A percentile compares a stretch with the other conserved stretches of the same genome.
These are phyloP conservation scores for Ziziphus jujuba DNA, from an alignment of 306 rosid genomes.

Conservation along the genomic window DNA sequence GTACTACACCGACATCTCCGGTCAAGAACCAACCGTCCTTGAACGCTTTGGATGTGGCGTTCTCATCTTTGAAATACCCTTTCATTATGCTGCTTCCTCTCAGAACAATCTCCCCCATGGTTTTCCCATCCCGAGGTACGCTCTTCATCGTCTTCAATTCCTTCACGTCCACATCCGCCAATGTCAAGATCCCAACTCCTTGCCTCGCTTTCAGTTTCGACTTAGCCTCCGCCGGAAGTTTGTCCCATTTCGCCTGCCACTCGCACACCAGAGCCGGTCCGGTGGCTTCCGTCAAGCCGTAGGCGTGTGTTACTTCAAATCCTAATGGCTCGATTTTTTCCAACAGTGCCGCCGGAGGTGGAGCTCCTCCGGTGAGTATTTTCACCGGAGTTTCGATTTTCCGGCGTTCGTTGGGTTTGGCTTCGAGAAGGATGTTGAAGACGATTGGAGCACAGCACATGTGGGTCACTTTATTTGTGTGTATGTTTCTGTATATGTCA, in stretches of 20 bases:
- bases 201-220: constrained; percentile 73
- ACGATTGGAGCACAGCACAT: constrained; percentile 93
- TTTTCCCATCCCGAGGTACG: constrained; percentile 62
- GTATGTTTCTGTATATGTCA: constrained; percentile 58
- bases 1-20: constrained; percentile 80
- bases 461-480: constrained; percentile 63
- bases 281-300: constrained; percentile 85
- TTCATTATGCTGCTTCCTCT: constrained; percentile 86
- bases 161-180: constrained; percentile 77
- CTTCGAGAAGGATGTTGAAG: constrained; percentile 65
- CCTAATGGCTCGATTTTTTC: constrained; percentile 59
- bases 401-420: constrained; percentile 32
- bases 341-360: constrained; percentile 66
- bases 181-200: constrained; percentile 65
- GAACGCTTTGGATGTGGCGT: constrained; percentile 52
- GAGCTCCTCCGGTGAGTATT: constrained; percentile 88
- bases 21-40: constrained; percentile 80
- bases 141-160: constrained; percentile 60
- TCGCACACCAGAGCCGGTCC: constrained; percentile 93
- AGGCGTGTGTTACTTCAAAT: constrained; percentile 87
- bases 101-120: constrained; percentile 78
- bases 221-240: constrained; percentile 37
- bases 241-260: constrained; percentile 77
- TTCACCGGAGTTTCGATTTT: constrained; percentile 35
- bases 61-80: constrained; percentile 66